These are phyloP conservation scores for Erythrophleum ivorense DNA, from an alignment of 331 rosid species.

Conservation along the genomic window DNA sequence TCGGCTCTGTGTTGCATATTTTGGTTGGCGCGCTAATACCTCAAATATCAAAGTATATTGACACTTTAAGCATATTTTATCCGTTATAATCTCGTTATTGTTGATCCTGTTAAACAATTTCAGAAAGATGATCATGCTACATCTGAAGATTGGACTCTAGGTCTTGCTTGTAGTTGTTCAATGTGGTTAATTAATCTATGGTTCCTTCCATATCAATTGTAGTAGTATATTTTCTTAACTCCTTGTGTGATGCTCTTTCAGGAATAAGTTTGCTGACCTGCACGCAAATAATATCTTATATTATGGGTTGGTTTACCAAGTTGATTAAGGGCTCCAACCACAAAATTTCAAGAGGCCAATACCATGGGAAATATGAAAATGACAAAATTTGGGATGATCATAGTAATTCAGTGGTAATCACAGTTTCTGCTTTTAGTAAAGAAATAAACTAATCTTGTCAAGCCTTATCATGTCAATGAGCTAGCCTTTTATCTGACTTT, in stretches of 20 bases:
- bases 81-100: conserved; percentile 9
- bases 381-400: conserved; percentile 55
- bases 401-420: conserved; percentile 64
- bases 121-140: conserved; percentile 25
- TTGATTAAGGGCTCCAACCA: conserved; percentile 75
- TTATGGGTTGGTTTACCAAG: conserved; percentile 90
- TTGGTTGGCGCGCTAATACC: background rate
- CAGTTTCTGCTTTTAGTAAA: conserved; percentile 34
- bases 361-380: conserved; percentile 58
- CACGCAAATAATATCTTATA: conserved; percentile 33
- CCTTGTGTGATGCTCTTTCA: conserved; percentile 39
- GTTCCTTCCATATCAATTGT: conserved; percentile 16
- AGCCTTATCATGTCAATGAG: conserved; percentile 20
- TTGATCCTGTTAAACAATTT: conserved; percentile 12
- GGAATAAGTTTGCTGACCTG: conserved; percentile 46
- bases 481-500: conserved; percentile 32
- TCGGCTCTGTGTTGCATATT: conserved; percentile 29
- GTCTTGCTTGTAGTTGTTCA: conserved; percentile 11
- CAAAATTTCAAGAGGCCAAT: conserved; percentile 56
- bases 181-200: conserved; percentile 23
- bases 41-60: conserved; percentile 19
- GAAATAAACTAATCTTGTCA: conserved; percentile 1
- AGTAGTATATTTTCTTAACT: conserved; percentile 10
- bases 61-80: conserved; percentile 18
- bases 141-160: conserved; percentile 17